Conservation (phyloP, 2,329 filamentous ascomycete genomes). For the Leptographium lundbergii region DNA sequence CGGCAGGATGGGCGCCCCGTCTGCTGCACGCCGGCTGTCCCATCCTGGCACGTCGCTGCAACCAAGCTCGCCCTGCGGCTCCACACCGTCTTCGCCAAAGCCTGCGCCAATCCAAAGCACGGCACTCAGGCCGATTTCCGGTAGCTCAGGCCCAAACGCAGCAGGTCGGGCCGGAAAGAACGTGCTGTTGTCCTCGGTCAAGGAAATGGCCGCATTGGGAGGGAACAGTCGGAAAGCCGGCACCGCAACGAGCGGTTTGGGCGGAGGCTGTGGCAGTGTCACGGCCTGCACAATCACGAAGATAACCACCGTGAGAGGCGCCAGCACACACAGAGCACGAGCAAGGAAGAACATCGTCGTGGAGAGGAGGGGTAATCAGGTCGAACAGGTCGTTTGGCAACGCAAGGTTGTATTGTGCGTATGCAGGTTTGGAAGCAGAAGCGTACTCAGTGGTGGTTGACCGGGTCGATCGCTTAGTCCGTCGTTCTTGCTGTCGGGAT, state of each 20-base stretch:
- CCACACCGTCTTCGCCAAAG: slow-evolving; percentile 67
- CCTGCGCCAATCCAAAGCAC: slow-evolving; percentile 89
- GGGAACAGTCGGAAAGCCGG: slow-evolving; percentile 68
- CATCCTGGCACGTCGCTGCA: slow-evolving; percentile 92
- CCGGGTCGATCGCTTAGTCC: no score
- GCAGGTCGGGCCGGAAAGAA: slow-evolving; percentile 90
- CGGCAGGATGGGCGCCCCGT: slow-evolving; percentile 23
- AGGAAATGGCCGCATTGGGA: slow-evolving; percentile 86
- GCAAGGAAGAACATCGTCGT: background rate
- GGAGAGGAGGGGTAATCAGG: background rate
- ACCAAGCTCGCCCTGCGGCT: slow-evolving; percentile 72
- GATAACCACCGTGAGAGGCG: slow-evolving; percentile 1
- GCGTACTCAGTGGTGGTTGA: background rate
- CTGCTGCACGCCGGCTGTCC: slow-evolving; percentile 42
- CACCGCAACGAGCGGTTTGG: background rate
- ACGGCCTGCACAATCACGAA: slow-evolving; percentile 4
- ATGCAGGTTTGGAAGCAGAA: background rate
- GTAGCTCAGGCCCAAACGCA: slow-evolving; percentile 76
- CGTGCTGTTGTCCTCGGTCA: slow-evolving; percentile 96
- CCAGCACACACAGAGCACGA: slow-evolving; percentile 5
- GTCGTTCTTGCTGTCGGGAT: no score
- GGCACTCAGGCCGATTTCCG: slow-evolving; percentile 65
- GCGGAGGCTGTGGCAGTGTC: background rate
- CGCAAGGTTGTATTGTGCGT: no score
- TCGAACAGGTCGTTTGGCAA: no score